Evolutionary conservation across 768 basidiomycete genomes (phyloP), one percentile per base, ranked within the genome.

Genomic region (Aureoboletus auriporus): DNA sequence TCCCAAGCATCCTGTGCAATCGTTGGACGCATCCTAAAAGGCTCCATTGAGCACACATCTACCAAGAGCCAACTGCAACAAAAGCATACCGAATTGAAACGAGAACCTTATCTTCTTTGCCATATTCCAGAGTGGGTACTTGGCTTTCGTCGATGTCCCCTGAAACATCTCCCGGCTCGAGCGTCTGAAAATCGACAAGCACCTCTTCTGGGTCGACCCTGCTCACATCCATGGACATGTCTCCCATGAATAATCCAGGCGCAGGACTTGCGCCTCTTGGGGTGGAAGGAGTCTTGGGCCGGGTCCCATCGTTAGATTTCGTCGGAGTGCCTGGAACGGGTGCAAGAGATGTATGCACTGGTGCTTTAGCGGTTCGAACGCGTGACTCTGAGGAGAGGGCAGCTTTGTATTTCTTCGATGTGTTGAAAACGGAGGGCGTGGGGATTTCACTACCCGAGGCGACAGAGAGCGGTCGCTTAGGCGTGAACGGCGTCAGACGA

Each of bases 71-170:
- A 10, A 37, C 2, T 17, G 6, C n/a, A 12, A 51, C 20, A 20
- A 33, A 42, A 51, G 39, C 54, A 63, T 53, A 88, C 87, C 88
- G 76, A 55, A 93, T 75, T 23, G 89, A 90, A 17, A 92, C 89
- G 65, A 92, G 82, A 39, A 91, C 90, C 63, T 92, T 91, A 64
- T 91, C 89, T 46, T 88, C 80, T 44, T 78, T 80, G n/a, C 84
- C 83, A 51, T 83, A 78, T 43, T 82, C 75, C 1, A 68, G 64
- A 1, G 64, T 60, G n/a, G 65, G 67, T 46, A 69, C 53, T 13
- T 82, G 59, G 14, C 72, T 71, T 46, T 83, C 81, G 46, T 89
- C 88, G 2, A 88, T 71, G 45, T 85, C 85, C 0, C 67, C 84
- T 9, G 82, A 87, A 8, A 88, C 56, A 60, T 91, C 88, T 0